phyloP scores from a whole-genome alignment of 1,284 basidiomycete genomes.

The Melampsora larici-populina region DNA sequence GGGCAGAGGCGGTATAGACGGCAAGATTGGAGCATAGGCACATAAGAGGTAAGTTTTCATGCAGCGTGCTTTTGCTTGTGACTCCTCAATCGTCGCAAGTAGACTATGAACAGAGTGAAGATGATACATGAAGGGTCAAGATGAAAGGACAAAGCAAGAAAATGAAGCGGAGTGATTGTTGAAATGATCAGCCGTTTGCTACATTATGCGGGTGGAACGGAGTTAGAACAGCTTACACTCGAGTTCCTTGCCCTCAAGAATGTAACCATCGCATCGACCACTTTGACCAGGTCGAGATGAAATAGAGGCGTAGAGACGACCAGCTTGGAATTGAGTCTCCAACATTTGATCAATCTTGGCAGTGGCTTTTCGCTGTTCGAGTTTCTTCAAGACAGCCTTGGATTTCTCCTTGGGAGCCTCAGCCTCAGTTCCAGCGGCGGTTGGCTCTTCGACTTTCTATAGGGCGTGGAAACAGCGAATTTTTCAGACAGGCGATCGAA shows the following conservation, averaged over 20 bases:
- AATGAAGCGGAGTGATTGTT: background rate
- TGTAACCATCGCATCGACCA: constrained; percentile 88
- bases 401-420: constrained; percentile 63
- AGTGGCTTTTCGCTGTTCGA: constrained; percentile 86
- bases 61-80: constrained; percentile 43
- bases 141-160: background rate
- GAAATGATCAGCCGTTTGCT: no score
- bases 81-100: constrained; percentile 42
- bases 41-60: constrained; percentile 18
- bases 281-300: constrained; percentile 90
- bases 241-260: constrained; percentile 93
- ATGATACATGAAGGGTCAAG: background rate
- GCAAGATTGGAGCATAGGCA: background rate
- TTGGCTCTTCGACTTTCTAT: constrained; percentile 47
- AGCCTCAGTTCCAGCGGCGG: constrained; percentile 55
- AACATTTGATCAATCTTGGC: constrained; percentile 84
- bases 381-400: constrained; percentile 76
- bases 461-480: background rate
- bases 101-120: constrained; percentile 19
- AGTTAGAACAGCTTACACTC: constrained; percentile 57
- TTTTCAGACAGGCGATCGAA: constrained; percentile 13
- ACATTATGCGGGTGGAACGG: background rate
- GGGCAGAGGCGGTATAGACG: background rate
- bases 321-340: constrained; percentile 78
- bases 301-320: constrained; percentile 82